Evolutionary conservation across 2,329 filamentous ascomycete genomes (phyloP).

Genomic region (Aphanoascus verrucosus): DNA sequence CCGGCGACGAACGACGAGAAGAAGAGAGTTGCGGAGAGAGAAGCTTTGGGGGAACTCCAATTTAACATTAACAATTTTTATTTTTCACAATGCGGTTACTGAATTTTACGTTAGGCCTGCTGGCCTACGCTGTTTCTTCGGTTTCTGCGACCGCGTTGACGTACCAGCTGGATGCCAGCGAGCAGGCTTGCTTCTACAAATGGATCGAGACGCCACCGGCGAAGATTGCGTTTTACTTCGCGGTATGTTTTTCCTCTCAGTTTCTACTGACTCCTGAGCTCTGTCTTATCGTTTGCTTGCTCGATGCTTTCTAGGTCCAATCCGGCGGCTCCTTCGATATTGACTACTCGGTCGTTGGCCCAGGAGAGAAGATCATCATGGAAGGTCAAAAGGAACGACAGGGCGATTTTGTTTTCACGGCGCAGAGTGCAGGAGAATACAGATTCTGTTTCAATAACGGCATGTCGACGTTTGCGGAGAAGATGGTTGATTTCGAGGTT

Average conservation of each 20-base stretch:
- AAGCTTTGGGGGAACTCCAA: background rate
- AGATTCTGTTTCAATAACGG: constrained; percentile 97
- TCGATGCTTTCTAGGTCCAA: constrained; percentile 61
- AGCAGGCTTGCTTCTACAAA: constrained; percentile 92
- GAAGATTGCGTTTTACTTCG: constrained; percentile 98
- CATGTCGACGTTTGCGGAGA: constrained; percentile 96
- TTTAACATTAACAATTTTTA: constrained; percentile 13
- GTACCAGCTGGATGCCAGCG: constrained; percentile 80
- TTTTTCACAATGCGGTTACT: constrained; percentile 51
- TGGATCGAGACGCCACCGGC: constrained; percentile 64
- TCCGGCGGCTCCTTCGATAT: constrained; percentile 95
- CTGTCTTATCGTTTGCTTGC: background rate
- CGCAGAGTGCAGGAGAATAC: constrained; percentile 78
- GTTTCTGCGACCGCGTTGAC: constrained; percentile 84
- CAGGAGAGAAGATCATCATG: constrained; percentile 68
- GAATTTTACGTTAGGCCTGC: constrained; percentile 52
- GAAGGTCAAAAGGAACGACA: constrained; percentile 85
- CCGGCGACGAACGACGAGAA: background rate
- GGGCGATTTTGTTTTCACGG: constrained; percentile 96
- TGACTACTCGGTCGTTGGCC: constrained; percentile 79
- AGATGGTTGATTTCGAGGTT: constrained; percentile 96
- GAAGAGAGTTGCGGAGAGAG: background rate
- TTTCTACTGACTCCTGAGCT: background rate
- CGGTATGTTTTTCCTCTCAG: constrained; percentile 49
- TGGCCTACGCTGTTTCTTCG: constrained; percentile 60